Evolutionary conservation across 1,284 basidiomycete species (phyloP).

Genomic region (Pyrrhoderma lamaoense): DNA sequence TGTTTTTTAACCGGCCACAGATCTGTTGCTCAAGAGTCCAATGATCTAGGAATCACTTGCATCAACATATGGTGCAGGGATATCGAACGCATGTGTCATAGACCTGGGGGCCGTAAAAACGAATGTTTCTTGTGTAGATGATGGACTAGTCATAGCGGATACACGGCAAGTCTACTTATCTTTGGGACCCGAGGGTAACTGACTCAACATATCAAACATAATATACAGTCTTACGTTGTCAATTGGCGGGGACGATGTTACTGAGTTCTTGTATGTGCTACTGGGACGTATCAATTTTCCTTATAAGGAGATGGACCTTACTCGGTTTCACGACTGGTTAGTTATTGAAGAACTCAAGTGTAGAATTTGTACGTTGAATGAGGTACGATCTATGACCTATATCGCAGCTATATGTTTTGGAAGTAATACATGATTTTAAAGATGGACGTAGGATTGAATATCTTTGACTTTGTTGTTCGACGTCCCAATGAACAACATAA

Average conservation of each 20-base stretch:
- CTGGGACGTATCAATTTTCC: conserved; percentile 83
- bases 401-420: neutral
- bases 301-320: conserved; percentile 76
- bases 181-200: neutral
- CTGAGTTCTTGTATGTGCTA: conserved; percentile 78
- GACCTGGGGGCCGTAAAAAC: conserved; percentile 87
- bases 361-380: conserved; percentile 74
- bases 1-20: neutral
- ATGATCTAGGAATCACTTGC: conserved; percentile 77
- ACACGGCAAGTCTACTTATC: conserved; percentile 56
- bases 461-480: conserved; percentile 86
- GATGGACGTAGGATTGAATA: conserved; percentile 80
- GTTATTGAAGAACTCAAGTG: conserved; percentile 87
- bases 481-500: conserved; percentile 68
- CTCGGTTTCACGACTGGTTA: conserved; percentile 75
- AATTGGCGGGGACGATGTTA: conserved; percentile 92
- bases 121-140: conserved; percentile 91
- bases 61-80: conserved; percentile 92
- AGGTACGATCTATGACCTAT: conserved; percentile 51
- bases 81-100: conserved; percentile 91
- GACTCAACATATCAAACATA: neutral
- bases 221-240: conserved; percentile 60
- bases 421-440: conserved; percentile 26
- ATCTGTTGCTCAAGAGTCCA: neutral
- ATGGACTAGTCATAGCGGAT: conserved; percentile 84